Evolutionary conservation across 345 rosid species (phyloP).

Genomic region (Hibiscus tridactylites): DNA sequence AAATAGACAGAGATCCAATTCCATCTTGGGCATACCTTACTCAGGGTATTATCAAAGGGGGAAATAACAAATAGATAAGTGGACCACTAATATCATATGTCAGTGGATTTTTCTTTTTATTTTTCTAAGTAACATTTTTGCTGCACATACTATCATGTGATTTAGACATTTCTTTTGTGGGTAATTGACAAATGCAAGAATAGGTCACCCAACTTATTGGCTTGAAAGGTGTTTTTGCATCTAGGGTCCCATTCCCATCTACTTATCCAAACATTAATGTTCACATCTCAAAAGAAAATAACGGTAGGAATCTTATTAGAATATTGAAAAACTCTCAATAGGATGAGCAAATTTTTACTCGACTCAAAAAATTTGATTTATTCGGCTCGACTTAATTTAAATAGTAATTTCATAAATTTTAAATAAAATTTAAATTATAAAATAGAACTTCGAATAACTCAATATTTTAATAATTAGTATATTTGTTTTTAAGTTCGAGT

Average conservation of each 20-base stretch:
- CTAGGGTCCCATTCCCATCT: not conserved
- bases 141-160: not conserved
- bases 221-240: not conserved
- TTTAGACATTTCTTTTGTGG: not conserved
- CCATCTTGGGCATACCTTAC: too few species aligned
- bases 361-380: too few species aligned
- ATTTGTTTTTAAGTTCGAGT: too few species aligned
- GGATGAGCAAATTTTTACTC: too few species aligned
- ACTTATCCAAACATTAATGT: not conserved
- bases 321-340: not conserved
- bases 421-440: too few species aligned
- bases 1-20: too few species aligned
- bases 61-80: not conserved
- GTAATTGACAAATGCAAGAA: not conserved
- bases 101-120: too few species aligned
- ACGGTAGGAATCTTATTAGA: not conserved
- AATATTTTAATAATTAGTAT: too few species aligned
- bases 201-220: slow-evolving; percentile 3
- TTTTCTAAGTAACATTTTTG: not conserved
- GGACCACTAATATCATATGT: not conserved
- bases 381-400: too few species aligned
- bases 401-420: too few species aligned
- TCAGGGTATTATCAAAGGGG: too few species aligned
- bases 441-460: too few species aligned
- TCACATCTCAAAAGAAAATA: not conserved